Base-by-base conservation (phyloP, 352 stramenopile species). In the Phytophthora sojae region DNA sequence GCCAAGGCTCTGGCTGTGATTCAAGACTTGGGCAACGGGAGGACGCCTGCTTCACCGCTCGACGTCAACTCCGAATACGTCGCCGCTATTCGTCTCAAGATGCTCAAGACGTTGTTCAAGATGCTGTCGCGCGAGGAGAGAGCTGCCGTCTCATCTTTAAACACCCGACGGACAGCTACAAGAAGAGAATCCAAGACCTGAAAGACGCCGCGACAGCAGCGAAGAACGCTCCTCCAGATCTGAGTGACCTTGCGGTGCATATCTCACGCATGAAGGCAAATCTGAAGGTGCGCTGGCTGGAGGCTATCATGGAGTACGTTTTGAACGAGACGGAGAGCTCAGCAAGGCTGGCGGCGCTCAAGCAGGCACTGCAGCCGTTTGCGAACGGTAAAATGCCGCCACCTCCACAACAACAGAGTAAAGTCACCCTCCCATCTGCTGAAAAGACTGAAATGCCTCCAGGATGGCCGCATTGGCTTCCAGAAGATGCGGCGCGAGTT, bases 391-490 rank as follows among this genome's bases (percentile, higher is more conserved):
- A 81, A 26, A 51, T 64, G 8, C 74, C 74, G 17, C n/a, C 30
- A 19, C 42, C 50, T 1, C 71, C 71, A 29, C 5, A n/a, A 30
- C 35, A 52, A n/a, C n/a, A n/a, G 11, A n/a, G 21, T 4, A 74
- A 75, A 23, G 23, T 49, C 44, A 64, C 65, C 17, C 37, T 79
- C 1, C 54, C 47, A 5, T 71, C 74, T 12, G 45, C 69, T 8
- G 77, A 84, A 25, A 76, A 78, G 39, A 60, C 30, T 95, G 17
- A 92, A 95, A 68, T 94, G 88, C 65, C 84, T 95, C 35, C 73
- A 94, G 6, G 86, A 95, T 68, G 84, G 86, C 14, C 93, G 92
- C 60, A 77, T 91, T 19, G 88, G 86, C 19, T 93, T 95, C 57
- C 86, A 94, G 71, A 81, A 78, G 37, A 94, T 94, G 86, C 82